Evolutionary conservation across 306 rosid species (phyloP).

Genomic region (Gynostemma pentaphyllum): DNA sequence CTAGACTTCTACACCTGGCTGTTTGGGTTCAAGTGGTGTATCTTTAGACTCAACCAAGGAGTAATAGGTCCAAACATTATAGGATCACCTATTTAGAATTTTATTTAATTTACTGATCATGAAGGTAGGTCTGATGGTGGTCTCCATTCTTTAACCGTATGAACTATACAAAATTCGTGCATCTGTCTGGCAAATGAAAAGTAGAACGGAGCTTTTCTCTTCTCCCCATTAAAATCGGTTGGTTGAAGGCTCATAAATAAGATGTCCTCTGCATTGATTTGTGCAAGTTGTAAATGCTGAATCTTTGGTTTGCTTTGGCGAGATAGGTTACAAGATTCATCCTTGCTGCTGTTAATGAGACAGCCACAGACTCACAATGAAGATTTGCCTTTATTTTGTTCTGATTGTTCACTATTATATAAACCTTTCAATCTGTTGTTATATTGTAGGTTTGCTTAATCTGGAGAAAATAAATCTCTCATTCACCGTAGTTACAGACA

Average conservation of each 20-base stretch:
- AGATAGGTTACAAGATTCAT: not conserved
- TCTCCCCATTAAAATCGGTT: not conserved
- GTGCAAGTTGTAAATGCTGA: not conserved
- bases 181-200: not conserved
- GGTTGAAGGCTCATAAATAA: not conserved
- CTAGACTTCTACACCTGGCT: not conserved
- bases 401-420: not conserved
- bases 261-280: not conserved
- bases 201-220: not conserved
- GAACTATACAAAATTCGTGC: not conserved
- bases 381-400: not conserved
- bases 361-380: not conserved
- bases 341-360: not conserved
- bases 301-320: not conserved
- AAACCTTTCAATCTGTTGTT: not conserved
- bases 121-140: not conserved
- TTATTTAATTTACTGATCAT: too few species aligned
- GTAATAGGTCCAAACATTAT: not conserved
- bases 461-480: conserved; percentile 85
- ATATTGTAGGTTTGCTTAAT: conserved; percentile 56
- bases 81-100: too few species aligned
- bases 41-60: not conserved
- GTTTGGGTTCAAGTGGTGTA: not conserved
- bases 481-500: conserved; percentile 57
- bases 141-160: not conserved